Evolutionary conservation across 139 green algal species (phyloP).

Genomic region (Chlorella sp.): DNA sequence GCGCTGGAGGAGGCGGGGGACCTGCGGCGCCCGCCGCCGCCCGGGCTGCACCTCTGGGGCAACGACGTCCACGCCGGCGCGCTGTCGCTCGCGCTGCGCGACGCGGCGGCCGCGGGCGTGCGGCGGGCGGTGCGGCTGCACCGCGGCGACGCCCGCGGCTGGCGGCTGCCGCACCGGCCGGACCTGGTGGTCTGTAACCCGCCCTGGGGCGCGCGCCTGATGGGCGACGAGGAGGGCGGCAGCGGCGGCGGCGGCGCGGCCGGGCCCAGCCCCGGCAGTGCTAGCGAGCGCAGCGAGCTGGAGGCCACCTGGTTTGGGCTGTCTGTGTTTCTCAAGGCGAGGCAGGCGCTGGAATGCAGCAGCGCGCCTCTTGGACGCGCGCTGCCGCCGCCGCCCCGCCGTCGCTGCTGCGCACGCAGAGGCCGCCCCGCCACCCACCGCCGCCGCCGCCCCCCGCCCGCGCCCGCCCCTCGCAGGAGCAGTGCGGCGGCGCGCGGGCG

Average conservation of each 20-base stretch:
- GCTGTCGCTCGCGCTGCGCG: slow-evolving; percentile 49
- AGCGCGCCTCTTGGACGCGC: too few species aligned
- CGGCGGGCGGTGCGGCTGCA: slow-evolving; percentile 37
- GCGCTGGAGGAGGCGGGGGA: slow-evolving; percentile 28
- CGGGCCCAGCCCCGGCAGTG: background rate
- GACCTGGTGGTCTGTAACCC: slow-evolving; percentile 85
- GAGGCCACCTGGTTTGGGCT: slow-evolving; percentile 56
- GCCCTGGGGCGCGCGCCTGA: slow-evolving; percentile 82
- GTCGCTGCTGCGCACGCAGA: too few species aligned
- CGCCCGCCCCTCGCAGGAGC: too few species aligned
- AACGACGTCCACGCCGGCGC: slow-evolving; percentile 69
- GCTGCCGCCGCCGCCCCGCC: too few species aligned
- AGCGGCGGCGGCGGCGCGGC: background rate
- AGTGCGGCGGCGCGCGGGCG: slow-evolving; percentile 24
- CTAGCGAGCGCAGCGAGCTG: slow-evolving; percentile 17
- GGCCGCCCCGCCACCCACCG: too few species aligned
- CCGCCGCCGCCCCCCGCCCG: too few species aligned
- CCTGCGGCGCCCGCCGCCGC: background rate
- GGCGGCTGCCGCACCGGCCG: slow-evolving; percentile 44
- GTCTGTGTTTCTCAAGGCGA: slow-evolving; percentile 67
- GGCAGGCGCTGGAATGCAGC: too few species aligned
- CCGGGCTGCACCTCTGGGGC: slow-evolving; percentile 50
- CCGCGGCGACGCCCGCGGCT: slow-evolving; percentile 46
- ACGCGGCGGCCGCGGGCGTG: slow-evolving; percentile 49
- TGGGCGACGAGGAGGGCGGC: background rate